Percentiles rank a stretch among this genome's conserved stretches.
phyloP scores from a whole-genome alignment of 768 basidiomycete genomes.

The Kondoa malvinella region DNA sequence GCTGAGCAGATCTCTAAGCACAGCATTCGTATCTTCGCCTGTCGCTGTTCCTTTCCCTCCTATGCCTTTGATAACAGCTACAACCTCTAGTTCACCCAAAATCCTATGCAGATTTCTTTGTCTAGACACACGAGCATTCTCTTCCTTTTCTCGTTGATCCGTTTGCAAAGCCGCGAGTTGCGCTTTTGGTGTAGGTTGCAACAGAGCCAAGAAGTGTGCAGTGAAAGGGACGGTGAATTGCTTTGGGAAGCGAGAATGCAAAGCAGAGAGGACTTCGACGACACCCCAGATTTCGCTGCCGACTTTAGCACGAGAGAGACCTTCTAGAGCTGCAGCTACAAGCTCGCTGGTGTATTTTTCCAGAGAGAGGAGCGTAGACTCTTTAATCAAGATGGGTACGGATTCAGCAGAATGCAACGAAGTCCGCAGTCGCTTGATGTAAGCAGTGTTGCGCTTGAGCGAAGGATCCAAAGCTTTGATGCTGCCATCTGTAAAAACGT shows the following conservation, averaged over 20 bases:
- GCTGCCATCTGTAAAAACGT: not conserved
- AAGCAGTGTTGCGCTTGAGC: constrained; percentile 81
- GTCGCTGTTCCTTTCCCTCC: constrained; percentile 38
- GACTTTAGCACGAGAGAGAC: constrained; percentile 67
- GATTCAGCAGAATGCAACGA: constrained; percentile 41
- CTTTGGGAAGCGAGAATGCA: constrained; percentile 71
- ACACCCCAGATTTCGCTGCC: constrained; percentile 84
- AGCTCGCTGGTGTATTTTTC: constrained; percentile 96
- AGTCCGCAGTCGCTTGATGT: constrained; percentile 81
- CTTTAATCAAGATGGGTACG: constrained; percentile 50
- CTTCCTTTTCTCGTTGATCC: constrained; percentile 87
- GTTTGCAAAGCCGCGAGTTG: constrained; percentile 47
- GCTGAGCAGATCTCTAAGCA: constrained; percentile 49
- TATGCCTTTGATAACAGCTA: constrained; percentile 61
- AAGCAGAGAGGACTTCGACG: constrained; percentile 71
- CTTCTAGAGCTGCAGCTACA: constrained; percentile 69
- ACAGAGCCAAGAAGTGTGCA: constrained; percentile 38
- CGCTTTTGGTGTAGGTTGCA: constrained; percentile 32
- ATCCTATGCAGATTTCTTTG: constrained; percentile 75
- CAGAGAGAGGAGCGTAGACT: constrained; percentile 70
- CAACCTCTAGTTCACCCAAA: constrained; percentile 73
- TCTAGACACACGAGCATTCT: constrained; percentile 53
- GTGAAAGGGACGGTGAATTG: constrained; percentile 60
- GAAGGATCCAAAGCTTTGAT: constrained; percentile 54
- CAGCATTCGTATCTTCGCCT: constrained; percentile 79